Evolutionary conservation across 139 green algal genomes (phyloP), one percentile per base, ranked within the genome.

Genomic region (Diplosphaera chodatii): DNA sequence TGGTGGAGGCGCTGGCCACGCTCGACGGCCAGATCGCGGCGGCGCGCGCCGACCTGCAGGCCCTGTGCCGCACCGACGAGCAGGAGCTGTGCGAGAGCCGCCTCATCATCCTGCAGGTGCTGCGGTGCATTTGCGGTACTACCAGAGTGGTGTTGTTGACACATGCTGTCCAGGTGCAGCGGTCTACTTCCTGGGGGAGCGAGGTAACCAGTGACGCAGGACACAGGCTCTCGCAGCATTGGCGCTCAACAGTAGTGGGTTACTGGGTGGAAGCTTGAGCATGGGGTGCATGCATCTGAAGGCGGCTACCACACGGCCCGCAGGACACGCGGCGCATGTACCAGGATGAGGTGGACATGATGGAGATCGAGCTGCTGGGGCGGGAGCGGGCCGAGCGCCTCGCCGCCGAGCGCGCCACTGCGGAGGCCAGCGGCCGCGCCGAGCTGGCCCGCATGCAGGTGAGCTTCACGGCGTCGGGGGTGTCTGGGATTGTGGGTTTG

Each of bases 311-410:
- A 10, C 37, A 48, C 10, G 37, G 37, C 37, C n/a, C 32, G 27
- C 73, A 86, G 80, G 82, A 88, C 77, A 88, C 83, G 4, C 41
- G 66, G 63, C 74, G 83, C 0, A 82, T 87, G 81, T 83, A 81
- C 33, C 69, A 64, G 28, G 68, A 83, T 10, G 83, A 88, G 66
- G 76, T 82, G 40, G 84, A 79, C 63, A 8, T 74, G n/a, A 77
- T 87, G 21, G 80, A 85, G 56, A 71, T 85, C 28, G 83, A 88
- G 40, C 64, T 84, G 32, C n/a, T 78, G 55, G 80, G 77, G 10
- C 55, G 81, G 28, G 74, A 82, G 40, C 74, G 81, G 18, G 59
- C 63, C 23, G 67, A 73, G 55, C 63, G 69, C 13, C 63, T 82
- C 1, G 68, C 55, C 2, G 55, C 69, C 3, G 80, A 87, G 29